These are phyloP conservation scores for Teratosphaeria nubilosa DNA, from an alignment of 2,329 filamentous ascomycete species.

Conservation along the genomic window DNA sequence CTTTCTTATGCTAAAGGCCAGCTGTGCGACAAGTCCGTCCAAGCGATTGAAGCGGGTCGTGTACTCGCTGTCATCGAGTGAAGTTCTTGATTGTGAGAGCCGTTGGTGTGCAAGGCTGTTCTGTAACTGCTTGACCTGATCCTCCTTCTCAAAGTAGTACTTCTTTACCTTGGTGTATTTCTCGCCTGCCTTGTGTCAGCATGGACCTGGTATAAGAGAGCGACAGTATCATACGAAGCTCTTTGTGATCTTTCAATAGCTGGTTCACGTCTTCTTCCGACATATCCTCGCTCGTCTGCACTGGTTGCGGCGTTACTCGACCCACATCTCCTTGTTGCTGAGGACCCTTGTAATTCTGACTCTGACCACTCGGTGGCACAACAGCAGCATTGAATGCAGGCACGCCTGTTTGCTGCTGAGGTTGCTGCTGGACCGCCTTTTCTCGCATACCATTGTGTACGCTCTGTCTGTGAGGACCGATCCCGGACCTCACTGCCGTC, in stretches of 20 bases:
- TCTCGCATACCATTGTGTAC: slow-evolving; percentile 22
- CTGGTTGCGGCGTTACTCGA: slow-evolving; percentile 35
- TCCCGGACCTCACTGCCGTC: slow-evolving; percentile 13
- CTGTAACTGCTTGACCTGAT: slow-evolving; percentile 86
- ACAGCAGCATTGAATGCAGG: slow-evolving; percentile 36
- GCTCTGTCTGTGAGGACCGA: slow-evolving; percentile 23
- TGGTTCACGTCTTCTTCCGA: slow-evolving; percentile 38
- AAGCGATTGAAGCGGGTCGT: slow-evolving; percentile 77
- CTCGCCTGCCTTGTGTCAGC: slow-evolving; percentile 47
- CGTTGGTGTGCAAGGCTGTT: slow-evolving; percentile 96
- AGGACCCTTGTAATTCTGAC: slow-evolving; percentile 21
- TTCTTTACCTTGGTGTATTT: slow-evolving; percentile 99
- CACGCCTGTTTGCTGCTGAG: slow-evolving; percentile 11
- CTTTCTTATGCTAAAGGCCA: slow-evolving; percentile 93
- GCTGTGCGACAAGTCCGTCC: slow-evolving; percentile 86
- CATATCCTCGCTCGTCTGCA: slow-evolving; percentile 31
- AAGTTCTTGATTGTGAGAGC: slow-evolving; percentile 85
- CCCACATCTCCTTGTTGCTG: slow-evolving; percentile 16
- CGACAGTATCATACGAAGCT: slow-evolving; percentile 33
- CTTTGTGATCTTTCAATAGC: slow-evolving; percentile 40
- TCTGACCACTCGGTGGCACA: slow-evolving; percentile 35
- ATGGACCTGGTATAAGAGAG: neutral
- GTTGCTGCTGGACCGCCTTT: slow-evolving; percentile 12
- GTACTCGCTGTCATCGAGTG: slow-evolving; percentile 93
- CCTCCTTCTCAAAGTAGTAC: slow-evolving; percentile 87